Evolutionary conservation across 345 rosid species (phyloP).

Genomic region (Camelina hispida): DNA sequence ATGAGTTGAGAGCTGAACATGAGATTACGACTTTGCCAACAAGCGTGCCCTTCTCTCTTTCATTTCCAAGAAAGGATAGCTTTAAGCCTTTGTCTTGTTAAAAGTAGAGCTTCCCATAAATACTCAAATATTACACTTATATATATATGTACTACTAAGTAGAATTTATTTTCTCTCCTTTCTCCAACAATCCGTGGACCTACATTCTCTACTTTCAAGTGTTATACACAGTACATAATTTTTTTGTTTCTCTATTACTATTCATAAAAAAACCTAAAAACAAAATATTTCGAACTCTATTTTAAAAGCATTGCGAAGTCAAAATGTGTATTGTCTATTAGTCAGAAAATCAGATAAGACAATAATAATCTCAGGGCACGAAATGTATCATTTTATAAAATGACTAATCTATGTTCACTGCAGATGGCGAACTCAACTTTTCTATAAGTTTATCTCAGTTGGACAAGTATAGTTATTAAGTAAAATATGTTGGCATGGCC

Average conservation of each 20-base stretch:
- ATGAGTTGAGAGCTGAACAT: conserved; percentile 39
- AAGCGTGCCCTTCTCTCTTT: conserved; percentile 65
- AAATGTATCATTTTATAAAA: background rate
- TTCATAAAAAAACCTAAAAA: background rate
- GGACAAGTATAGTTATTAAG: background rate
- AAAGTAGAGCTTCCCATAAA: conserved; percentile 59
- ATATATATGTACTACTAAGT: background rate
- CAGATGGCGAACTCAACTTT: background rate
- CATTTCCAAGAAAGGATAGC: conserved; percentile 83
- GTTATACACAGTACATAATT: background rate
- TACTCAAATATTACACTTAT: conserved; percentile 26
- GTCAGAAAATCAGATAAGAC: background rate
- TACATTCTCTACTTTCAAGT: conserved; percentile 40
- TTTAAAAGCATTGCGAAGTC: background rate
- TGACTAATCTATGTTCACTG: too few species aligned
- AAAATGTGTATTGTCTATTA: background rate
- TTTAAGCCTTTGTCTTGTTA: conserved; percentile 57
- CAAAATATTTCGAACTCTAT: background rate
- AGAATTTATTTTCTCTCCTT: background rate
- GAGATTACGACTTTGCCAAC: conserved; percentile 46
- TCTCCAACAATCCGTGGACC: conserved; percentile 42
- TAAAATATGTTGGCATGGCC: background rate
- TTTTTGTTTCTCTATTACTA: background rate
- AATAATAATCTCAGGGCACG: background rate
- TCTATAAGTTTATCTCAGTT: background rate